Percentiles rank a stretch among this genome's conserved stretches.
These are phyloP conservation scores for Vanderwaltozyma verrucispora DNA, from an alignment of 805 yeast genomes.

Conservation along the genomic window DNA sequence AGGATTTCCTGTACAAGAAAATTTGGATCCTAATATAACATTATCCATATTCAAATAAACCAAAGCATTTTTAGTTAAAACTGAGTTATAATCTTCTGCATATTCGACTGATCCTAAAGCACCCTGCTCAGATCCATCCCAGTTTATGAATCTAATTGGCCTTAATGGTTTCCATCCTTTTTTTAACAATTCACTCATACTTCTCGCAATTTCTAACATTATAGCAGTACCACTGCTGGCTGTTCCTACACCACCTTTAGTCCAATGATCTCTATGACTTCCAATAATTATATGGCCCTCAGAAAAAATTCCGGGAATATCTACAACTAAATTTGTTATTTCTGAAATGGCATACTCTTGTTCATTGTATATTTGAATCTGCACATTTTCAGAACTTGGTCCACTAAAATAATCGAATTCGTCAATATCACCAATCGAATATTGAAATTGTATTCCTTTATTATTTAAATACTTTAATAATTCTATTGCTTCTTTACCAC, in stretches of 20 bases:
- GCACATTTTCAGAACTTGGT: conserved; percentile 28
- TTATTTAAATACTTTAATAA: conserved; percentile 32
- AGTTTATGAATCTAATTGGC: conserved; percentile 58
- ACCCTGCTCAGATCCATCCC: conserved; percentile 78
- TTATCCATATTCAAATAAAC: conserved; percentile 43
- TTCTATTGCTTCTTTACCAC: conserved; percentile 34
- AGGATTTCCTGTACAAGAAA: conserved; percentile 46
- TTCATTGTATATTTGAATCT: conserved; percentile 33
- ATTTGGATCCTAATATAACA: conserved; percentile 42
- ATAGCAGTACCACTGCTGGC: conserved; percentile 42
- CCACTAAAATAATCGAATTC: conserved; percentile 38
- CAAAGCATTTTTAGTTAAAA: conserved; percentile 40
- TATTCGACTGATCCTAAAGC: conserved; percentile 69
- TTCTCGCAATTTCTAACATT: conserved; percentile 43
- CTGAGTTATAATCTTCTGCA: conserved; percentile 47
- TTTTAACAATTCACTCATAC: conserved; percentile 34
- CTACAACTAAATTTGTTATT: conserved; percentile 39
- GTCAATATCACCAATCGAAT: conserved; percentile 30
- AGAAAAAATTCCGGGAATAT: conserved; percentile 44
- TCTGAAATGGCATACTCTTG: conserved; percentile 36
- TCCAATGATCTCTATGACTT: conserved; percentile 43
- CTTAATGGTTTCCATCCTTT: conserved; percentile 65
- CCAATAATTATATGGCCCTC: conserved; percentile 48
- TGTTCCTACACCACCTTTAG: conserved; percentile 41
- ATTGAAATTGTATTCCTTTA: conserved; percentile 28